phyloP scores from a whole-genome alignment of 495 filamentous ascomycete genomes.

The Neurospora sublineolata region DNA sequence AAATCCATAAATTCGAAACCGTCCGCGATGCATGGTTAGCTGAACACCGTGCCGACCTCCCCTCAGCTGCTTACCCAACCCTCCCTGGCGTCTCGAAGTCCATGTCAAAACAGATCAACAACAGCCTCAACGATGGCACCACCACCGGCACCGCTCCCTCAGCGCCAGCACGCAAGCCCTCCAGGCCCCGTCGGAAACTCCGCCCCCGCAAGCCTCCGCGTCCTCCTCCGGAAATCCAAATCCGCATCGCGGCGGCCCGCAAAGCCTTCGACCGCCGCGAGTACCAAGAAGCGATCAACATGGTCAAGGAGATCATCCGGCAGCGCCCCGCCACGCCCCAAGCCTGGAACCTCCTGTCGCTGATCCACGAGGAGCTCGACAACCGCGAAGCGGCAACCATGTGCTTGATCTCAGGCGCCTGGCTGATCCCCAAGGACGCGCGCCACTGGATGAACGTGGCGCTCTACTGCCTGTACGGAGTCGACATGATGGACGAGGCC shows the following conservation, averaged over 20 bases:
- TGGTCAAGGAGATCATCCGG: conserved; percentile 58
- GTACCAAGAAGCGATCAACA: conserved; percentile 50
- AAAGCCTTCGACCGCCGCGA: conserved; percentile 56
- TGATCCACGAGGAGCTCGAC: conserved; percentile 58
- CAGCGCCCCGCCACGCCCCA: conserved; percentile 74
- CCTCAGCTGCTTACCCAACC: not conserved
- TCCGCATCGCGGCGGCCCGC: conserved; percentile 56
- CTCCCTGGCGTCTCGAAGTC: not conserved
- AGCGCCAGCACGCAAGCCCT: not conserved
- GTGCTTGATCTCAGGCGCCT: conserved; percentile 59
- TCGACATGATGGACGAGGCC: conserved; percentile 45
- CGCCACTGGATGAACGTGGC: conserved; percentile 59
- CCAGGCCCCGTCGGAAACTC: conserved; percentile 11
- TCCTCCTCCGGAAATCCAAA: conserved; percentile 63
- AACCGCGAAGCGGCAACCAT: conserved; percentile 54
- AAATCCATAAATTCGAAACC: conserved; percentile 25
- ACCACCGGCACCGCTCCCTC: not conserved
- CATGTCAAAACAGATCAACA: conserved; percentile 5
- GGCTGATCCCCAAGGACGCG: conserved; percentile 56
- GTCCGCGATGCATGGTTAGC: conserved; percentile 22
- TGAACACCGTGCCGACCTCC: conserved; percentile 16
- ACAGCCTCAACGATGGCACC: not conserved
- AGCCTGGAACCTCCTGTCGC: conserved; percentile 64
- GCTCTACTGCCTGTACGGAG: conserved; percentile 42
- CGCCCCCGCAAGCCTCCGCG: conserved; percentile 64